Evolutionary conservation across 768 basidiomycete species (phyloP).

Genomic region (Botryobasidium botryosum): DNA sequence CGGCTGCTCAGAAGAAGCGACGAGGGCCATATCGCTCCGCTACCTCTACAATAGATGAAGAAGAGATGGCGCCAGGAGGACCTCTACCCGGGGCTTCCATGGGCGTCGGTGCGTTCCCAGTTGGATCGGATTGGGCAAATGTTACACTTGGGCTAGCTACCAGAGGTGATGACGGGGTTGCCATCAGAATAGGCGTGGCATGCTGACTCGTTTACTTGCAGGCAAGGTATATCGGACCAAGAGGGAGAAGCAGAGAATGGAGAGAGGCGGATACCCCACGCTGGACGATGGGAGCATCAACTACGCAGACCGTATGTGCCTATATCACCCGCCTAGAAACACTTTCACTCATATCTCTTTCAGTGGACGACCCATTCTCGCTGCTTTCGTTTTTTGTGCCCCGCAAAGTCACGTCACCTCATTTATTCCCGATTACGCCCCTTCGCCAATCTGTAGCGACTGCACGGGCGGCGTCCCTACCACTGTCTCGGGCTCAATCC

Average conservation of each 20-base stretch:
- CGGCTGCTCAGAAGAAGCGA: too few relatives aligned
- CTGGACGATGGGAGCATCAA: slow-evolving; percentile 64
- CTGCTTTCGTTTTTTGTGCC: slow-evolving; percentile 8
- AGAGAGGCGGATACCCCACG: slow-evolving; percentile 56
- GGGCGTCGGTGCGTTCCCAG: slow-evolving; percentile 54
- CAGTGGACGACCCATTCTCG: slow-evolving; percentile 9
- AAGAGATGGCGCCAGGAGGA: too few relatives aligned
- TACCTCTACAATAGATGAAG: too few relatives aligned
- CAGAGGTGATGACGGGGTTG: slow-evolving; percentile 32
- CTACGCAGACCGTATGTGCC: slow-evolving; percentile 10
- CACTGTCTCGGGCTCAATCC: too few relatives aligned
- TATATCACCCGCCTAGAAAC: background rate
- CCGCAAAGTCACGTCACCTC: too few relatives aligned
- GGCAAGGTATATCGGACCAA: slow-evolving; percentile 48
- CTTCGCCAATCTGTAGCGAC: too few relatives aligned
- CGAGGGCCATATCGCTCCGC: too few relatives aligned
- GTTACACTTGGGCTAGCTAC: slow-evolving; percentile 57
- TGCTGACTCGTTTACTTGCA: background rate
- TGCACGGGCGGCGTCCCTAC: too few relatives aligned
- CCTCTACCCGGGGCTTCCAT: slow-evolving; percentile 62
- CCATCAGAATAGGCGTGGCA: background rate
- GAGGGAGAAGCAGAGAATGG: slow-evolving; percentile 61
- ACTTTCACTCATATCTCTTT: too few relatives aligned
- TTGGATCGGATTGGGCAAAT: slow-evolving; percentile 53
- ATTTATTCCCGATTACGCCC: too few relatives aligned